Evolutionary conservation across 73 alveolate genomes (phyloP), one percentile per base, ranked within the genome.

Genomic region (Paramecium biaurelia): DNA sequence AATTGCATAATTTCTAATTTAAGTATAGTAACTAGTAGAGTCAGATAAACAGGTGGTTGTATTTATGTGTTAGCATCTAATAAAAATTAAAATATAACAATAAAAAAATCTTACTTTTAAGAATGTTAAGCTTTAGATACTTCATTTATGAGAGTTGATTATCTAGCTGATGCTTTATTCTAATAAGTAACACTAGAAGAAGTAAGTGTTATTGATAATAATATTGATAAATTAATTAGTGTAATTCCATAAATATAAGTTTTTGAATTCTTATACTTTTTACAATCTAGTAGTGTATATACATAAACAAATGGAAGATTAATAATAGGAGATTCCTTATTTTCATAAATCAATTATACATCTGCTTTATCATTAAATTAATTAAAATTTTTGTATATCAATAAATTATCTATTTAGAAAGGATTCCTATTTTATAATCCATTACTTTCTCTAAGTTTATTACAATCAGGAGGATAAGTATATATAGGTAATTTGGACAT

Each of bases 1-100:
- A 47, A 23, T 79, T 45, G 20, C 3, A 3, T 34, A 7, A 41
- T 79, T 8, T 41, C 32, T 9, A 24, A 26, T 45, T 20, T 47
- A 21, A 43, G 42, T 43, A 43, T 79, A 3, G 10, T 26, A 0
- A 42, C n/a, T 45, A 30, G 90, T 23, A 47, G 45, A 24, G 56
- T 14, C 14, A 79, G 90, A 79, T 23, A 23, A 43, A 24, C 45
- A 4, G 90, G 90, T 1, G 90, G 90, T 24, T 79, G 90, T 2
- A 43, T 79, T 15, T 79, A 30, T 10, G 7, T 79, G 2, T 21
- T 14, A 4, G 26, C 70, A 11, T 79, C 90, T 11, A 79, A 79
- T 23, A n/a, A 42, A 41, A 79, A 79, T 15, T 12, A 79, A 14
- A 30, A 21, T 23, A 79, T 79, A 18, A 30, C 56, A 10, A 79